phyloP scores from a whole-genome alignment of 1,284 basidiomycete species.

The Waitea zeae region DNA sequence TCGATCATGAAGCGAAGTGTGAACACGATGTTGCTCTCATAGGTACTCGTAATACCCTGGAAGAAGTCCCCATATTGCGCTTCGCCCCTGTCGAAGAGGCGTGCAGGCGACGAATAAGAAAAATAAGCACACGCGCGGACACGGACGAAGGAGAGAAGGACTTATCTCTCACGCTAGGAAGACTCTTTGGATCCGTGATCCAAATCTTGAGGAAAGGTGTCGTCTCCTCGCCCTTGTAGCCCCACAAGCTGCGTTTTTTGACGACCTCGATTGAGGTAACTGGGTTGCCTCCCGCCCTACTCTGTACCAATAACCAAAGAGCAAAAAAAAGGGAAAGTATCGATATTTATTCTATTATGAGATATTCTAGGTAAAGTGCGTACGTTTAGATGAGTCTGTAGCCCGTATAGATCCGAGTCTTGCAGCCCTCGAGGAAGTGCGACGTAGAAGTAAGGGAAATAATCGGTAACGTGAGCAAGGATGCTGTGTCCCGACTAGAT shows the following conservation, averaged over 20 bases:
- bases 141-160: constrained; percentile 11
- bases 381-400: constrained; percentile 67
- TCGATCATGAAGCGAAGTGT: constrained; percentile 93
- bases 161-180: constrained; percentile 87
- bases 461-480: constrained; percentile 63
- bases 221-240: constrained; percentile 68
- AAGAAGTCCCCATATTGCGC: constrained; percentile 60
- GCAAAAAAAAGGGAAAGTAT: too few relatives aligned
- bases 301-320: too few relatives aligned
- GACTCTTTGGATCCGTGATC: constrained; percentile 46
- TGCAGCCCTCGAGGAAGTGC: constrained; percentile 71
- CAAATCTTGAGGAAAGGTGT: constrained; percentile 76
- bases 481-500: constrained; percentile 75
- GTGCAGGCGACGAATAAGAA: too few relatives aligned
- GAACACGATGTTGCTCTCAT: constrained; percentile 85
- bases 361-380: constrained; percentile 13
- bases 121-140: too few relatives aligned
- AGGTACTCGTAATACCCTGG: constrained; percentile 42
- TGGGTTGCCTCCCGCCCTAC: too few relatives aligned
- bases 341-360: neutral
- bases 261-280: constrained; percentile 47
- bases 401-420: constrained; percentile 43
- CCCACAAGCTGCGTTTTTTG: constrained; percentile 66
- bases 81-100: constrained; percentile 77
- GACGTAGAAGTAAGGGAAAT: constrained; percentile 85